phyloP scores from a whole-genome alignment of 73 alveolate genomes.

The Tetrahymena thermophila region DNA sequence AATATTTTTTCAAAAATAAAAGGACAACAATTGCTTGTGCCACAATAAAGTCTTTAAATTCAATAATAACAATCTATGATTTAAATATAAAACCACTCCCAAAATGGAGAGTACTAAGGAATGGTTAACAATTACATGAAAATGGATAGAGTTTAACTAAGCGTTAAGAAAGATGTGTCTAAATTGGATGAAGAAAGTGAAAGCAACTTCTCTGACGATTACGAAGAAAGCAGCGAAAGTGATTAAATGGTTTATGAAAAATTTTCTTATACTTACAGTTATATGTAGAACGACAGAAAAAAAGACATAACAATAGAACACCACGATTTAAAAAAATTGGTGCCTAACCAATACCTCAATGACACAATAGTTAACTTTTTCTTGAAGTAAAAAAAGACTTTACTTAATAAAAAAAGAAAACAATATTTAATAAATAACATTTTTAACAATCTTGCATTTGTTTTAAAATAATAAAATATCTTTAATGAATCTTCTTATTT shows the following conservation, averaged over 20 bases:
- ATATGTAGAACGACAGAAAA: neutral
- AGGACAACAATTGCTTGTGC: neutral
- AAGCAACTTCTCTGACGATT: neutral
- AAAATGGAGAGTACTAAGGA: neutral
- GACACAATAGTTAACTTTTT: slow-evolving; percentile 37
- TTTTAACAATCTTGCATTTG: neutral
- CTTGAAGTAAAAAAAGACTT: neutral
- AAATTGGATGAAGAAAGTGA: neutral
- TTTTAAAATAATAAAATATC: neutral
- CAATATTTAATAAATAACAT: too few relatives aligned
- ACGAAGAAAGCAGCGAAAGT: neutral
- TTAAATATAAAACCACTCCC: neutral
- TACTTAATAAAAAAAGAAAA: too few relatives aligned
- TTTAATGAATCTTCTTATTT: neutral
- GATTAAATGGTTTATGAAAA: neutral
- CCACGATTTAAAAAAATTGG: slow-evolving; percentile 31
- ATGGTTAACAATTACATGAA: neutral
- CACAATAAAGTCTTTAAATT: neutral
- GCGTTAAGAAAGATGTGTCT: neutral
- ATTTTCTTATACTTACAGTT: slow-evolving; percentile 10
- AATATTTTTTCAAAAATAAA: neutral
- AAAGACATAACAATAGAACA: slow-evolving; percentile 21
- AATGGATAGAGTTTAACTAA: neutral
- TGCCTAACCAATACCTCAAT: slow-evolving; percentile 32
- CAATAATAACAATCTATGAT: neutral